A percentile compares a stretch with the other conserved stretches of the same genome.
Conservation (phyloP, 2,329 filamentous ascomycete species). For the Myriosclerotinia scirpicola region DNA sequence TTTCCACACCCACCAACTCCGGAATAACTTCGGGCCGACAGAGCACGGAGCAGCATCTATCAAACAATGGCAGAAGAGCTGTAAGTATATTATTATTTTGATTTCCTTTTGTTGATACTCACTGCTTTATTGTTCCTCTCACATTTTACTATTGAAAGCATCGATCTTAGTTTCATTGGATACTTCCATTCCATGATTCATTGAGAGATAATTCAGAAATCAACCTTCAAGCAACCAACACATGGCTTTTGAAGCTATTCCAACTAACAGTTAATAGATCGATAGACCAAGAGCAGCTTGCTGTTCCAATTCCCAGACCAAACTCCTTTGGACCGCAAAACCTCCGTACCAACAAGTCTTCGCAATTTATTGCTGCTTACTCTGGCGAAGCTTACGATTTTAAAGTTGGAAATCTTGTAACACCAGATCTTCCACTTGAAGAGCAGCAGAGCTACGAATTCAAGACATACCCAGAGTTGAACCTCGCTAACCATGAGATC, state of each 20-base stretch:
- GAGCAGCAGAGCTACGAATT: background rate
- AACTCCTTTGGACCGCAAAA: constrained; percentile 2
- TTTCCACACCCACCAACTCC: constrained; percentile 9
- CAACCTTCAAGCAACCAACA: constrained; percentile 1
- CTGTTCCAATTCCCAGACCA: background rate
- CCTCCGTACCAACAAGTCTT: background rate
- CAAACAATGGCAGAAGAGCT: background rate
- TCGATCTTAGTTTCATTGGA: background rate
- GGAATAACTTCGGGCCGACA: constrained; percentile 1
- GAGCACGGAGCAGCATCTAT: background rate
- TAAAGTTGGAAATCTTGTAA: background rate
- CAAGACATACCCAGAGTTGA: background rate
- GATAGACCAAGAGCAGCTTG: background rate
- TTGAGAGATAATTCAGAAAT: background rate
- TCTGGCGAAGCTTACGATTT: background rate
- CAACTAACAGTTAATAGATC: constrained; percentile 19
- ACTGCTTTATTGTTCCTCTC: background rate
- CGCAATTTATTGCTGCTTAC: background rate
- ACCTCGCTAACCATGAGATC: constrained; percentile 6
- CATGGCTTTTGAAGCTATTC: background rate
- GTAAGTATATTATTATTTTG: background rate
- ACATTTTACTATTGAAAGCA: background rate
- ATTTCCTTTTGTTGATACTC: background rate
- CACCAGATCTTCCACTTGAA: background rate
- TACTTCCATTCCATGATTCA: background rate